A percentile compares a stretch with the other conserved stretches of the same genome.
Conservation (phyloP, 2,329 filamentous ascomycete species). For the Dactylellina cionopaga region DNA sequence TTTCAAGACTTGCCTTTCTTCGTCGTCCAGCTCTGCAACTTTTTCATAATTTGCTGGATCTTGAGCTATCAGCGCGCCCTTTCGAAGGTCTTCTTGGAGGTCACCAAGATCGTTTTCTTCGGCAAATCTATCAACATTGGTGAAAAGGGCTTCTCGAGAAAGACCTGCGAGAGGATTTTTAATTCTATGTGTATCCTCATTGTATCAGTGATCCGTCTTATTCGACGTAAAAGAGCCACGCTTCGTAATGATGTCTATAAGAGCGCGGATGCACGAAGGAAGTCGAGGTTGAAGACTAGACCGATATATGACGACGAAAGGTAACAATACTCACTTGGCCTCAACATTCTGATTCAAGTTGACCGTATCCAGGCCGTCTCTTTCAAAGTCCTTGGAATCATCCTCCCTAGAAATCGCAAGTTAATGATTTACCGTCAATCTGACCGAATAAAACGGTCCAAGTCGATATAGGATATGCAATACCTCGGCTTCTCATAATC, state of each 20-base stretch:
- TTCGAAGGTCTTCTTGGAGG: slow-evolving; percentile 69
- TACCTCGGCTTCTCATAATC: slow-evolving; percentile 51
- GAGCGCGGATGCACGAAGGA: too few relatives aligned
- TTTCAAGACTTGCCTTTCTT: slow-evolving; percentile 70
- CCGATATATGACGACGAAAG: not conserved
- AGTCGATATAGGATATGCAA: too few relatives aligned
- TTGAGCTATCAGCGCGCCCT: slow-evolving; percentile 79
- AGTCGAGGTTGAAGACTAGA: not conserved
- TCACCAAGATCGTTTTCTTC: slow-evolving; percentile 69
- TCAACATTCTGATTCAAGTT: slow-evolving; percentile 47
- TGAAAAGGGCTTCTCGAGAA: slow-evolving; percentile 65
- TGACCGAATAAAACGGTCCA: too few relatives aligned
- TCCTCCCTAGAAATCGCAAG: slow-evolving; percentile 22
- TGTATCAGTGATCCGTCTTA: not conserved
- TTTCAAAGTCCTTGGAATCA: slow-evolving; percentile 36
- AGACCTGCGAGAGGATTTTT: slow-evolving; percentile 69
- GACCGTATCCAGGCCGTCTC: slow-evolving; percentile 29
- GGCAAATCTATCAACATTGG: slow-evolving; percentile 72
- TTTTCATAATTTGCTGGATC: slow-evolving; percentile 72
- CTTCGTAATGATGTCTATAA: not conserved
- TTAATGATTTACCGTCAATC: too few relatives aligned
- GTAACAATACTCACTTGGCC: slow-evolving; percentile 31
- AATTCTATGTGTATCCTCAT: slow-evolving; percentile 61
- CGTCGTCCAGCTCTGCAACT: slow-evolving; percentile 70
- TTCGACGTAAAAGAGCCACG: slow-evolving; percentile 2